Evolutionary conservation across 2,329 filamentous ascomycete genomes (phyloP).

Genomic region (Macroventuria anomochaeta): DNA sequence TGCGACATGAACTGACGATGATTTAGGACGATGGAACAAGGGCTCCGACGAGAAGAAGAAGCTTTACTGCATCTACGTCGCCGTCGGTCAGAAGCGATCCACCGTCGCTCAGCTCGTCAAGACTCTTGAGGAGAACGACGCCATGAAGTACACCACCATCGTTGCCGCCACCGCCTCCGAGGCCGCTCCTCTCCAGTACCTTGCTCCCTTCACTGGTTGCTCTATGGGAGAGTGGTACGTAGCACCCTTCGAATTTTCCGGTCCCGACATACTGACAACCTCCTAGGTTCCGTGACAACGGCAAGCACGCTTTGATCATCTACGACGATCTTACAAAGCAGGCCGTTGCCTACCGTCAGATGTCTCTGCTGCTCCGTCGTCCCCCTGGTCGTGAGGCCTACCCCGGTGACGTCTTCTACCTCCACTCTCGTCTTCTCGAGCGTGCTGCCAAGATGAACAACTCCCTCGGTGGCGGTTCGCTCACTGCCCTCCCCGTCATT

Average conservation of each 20-base stretch:
- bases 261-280: neutral
- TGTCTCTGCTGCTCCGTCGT: slow-evolving; percentile 97
- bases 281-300: slow-evolving; percentile 74
- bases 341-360: slow-evolving; percentile 97
- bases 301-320: slow-evolving; percentile 87
- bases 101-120: slow-evolving; percentile 99
- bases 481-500: slow-evolving; percentile 92
- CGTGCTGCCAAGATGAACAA: slow-evolving; percentile 99
- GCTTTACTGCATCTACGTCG: slow-evolving; percentile 99
- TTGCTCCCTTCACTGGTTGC: slow-evolving; percentile 86
- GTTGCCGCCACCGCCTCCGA: slow-evolving; percentile 97
- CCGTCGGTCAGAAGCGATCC: slow-evolving; percentile 98
- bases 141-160: slow-evolving; percentile 96
- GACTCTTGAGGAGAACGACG: slow-evolving; percentile 99
- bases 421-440: slow-evolving; percentile 84
- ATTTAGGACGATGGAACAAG: slow-evolving; percentile 73
- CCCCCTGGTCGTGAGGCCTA: slow-evolving; percentile 99
- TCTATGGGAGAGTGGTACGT: slow-evolving; percentile 27
- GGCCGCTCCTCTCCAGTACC: slow-evolving; percentile 84
- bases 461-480: slow-evolving; percentile 91
- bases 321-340: slow-evolving; percentile 98
- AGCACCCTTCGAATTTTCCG: neutral
- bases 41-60: slow-evolving; percentile 90
- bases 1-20: neutral
- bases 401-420: slow-evolving; percentile 74